These are phyloP conservation scores for Larix kaempferi DNA, from an alignment of 75 land plant genomes.

Conservation along the genomic window DNA sequence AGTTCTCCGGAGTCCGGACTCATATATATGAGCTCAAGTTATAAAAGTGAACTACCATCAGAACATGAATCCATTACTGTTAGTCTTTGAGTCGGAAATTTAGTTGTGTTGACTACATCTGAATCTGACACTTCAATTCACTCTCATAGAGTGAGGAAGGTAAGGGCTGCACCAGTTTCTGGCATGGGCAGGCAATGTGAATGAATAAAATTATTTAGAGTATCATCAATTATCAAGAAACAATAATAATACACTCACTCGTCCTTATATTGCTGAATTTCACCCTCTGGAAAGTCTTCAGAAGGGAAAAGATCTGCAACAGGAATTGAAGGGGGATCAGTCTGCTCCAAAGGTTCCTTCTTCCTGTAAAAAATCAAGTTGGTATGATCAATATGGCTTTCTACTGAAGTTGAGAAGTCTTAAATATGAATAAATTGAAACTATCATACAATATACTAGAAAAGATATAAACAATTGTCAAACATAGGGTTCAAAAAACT, in stretches of 20 bases:
- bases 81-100: not conserved
- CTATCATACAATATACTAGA: not conserved
- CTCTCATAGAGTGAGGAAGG: not conserved
- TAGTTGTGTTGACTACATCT: not conserved
- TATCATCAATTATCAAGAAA: not conserved
- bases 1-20: not conserved
- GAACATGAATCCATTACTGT: not conserved
- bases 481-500: slow-evolving; percentile 18
- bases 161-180: not conserved
- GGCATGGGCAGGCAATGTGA: not conserved
- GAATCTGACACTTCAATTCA: not conserved
- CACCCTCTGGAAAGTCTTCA: slow-evolving; percentile 96
- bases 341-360: slow-evolving; percentile 71
- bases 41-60: not conserved
- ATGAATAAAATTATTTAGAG: not conserved
- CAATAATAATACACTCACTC: slow-evolving; percentile 55
- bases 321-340: slow-evolving; percentile 96
- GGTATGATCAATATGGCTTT: not conserved
- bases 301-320: slow-evolving; percentile 81
- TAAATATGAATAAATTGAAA: not conserved
- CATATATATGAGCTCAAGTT: not conserved
- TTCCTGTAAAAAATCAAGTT: slow-evolving; percentile 36
- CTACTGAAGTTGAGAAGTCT: not conserved
- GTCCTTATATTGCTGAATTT: slow-evolving; percentile 92
- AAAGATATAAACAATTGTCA: not conserved